A percentile compares a stretch with the other conserved stretches of the same genome.
These are phyloP conservation scores for Phaeosphaeria sp. DNA, from an alignment of 2,329 filamentous ascomycete species.

Conservation along the genomic window DNA sequence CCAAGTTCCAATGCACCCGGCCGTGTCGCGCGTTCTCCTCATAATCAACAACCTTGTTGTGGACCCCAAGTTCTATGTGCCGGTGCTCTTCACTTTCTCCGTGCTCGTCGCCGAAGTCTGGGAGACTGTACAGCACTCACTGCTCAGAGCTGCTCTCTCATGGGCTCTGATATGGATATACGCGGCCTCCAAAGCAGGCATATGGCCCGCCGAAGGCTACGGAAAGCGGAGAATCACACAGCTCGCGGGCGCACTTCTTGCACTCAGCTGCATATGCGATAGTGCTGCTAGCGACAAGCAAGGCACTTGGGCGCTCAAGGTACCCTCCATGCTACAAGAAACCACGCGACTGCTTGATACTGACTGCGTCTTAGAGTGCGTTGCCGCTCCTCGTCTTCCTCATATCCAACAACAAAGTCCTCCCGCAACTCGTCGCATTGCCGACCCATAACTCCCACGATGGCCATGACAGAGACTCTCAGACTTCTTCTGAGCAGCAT, in stretches of 20 bases:
- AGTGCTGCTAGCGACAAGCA: conserved; percentile 52
- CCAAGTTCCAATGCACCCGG: conserved; percentile 48
- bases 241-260: conserved; percentile 52
- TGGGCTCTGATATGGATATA: conserved; percentile 52
- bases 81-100: conserved; percentile 44
- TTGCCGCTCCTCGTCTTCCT: conserved; percentile 43
- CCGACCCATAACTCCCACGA: conserved; percentile 31
- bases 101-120: conserved; percentile 43
- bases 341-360: background rate
- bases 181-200: conserved; percentile 40
- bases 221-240: conserved; percentile 41
- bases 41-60: conserved; percentile 41
- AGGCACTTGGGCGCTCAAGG: conserved; percentile 56
- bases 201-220: conserved; percentile 35
- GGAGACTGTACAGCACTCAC: conserved; percentile 48
- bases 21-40: conserved; percentile 35
- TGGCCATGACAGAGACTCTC: conserved; percentile 25
- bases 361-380: conserved; percentile 35
- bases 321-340: conserved; percentile 29
- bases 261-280: conserved; percentile 53
- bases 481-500: conserved; percentile 18
- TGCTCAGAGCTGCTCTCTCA: conserved; percentile 52
- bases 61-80: conserved; percentile 42
- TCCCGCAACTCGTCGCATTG: conserved; percentile 30
- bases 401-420: conserved; percentile 35